Conservation (phyloP, 2,329 filamentous ascomycete species). For the Sodiomyces alkalinus region DNA sequence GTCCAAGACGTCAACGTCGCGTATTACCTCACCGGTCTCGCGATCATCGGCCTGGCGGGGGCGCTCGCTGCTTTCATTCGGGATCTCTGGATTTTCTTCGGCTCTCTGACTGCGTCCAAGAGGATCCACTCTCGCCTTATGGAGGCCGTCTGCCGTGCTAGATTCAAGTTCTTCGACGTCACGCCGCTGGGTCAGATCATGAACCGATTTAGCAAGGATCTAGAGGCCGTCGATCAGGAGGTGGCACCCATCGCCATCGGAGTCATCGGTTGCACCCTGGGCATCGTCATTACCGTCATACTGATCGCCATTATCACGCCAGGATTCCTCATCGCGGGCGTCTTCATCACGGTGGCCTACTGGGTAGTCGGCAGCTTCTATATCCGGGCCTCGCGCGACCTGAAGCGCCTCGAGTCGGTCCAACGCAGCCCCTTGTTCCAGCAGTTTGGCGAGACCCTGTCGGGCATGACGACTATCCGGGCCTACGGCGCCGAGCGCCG, state of each 20-base stretch:
- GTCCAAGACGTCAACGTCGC: conserved; percentile 53
- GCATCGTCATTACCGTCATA: conserved; percentile 68
- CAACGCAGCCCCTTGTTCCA: conserved; percentile 92
- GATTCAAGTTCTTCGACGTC: conserved; percentile 95
- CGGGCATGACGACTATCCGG: conserved; percentile 89
- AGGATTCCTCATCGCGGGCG: conserved; percentile 70
- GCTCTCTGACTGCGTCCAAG: conserved; percentile 76
- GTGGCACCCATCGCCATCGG: conserved; percentile 82
- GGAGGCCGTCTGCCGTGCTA: conserved; percentile 66
- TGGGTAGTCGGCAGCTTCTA: conserved; percentile 77
- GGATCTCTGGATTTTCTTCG: conserved; percentile 82
- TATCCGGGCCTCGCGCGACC: conserved; percentile 78
- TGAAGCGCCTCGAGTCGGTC: conserved; percentile 89
- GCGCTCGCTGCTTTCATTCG: conserved; percentile 69
- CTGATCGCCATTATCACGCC: conserved; percentile 84
- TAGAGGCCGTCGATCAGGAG: conserved; percentile 90
- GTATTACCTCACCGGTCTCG: conserved; percentile 79
- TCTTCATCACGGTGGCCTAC: conserved; percentile 76
- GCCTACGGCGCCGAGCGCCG: conserved; percentile 89
- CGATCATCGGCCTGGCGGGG: conserved; percentile 60
- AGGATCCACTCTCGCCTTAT: conserved; percentile 71
- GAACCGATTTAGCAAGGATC: conserved; percentile 96
- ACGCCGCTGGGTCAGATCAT: conserved; percentile 92
- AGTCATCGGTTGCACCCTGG: conserved; percentile 47
- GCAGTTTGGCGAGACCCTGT: conserved; percentile 91